Percentiles rank a stretch among this genome's conserved stretches.
These are phyloP conservation scores for Phytophthora quininea DNA, from an alignment of 352 stramenopile genomes.

Conservation along the genomic window DNA sequence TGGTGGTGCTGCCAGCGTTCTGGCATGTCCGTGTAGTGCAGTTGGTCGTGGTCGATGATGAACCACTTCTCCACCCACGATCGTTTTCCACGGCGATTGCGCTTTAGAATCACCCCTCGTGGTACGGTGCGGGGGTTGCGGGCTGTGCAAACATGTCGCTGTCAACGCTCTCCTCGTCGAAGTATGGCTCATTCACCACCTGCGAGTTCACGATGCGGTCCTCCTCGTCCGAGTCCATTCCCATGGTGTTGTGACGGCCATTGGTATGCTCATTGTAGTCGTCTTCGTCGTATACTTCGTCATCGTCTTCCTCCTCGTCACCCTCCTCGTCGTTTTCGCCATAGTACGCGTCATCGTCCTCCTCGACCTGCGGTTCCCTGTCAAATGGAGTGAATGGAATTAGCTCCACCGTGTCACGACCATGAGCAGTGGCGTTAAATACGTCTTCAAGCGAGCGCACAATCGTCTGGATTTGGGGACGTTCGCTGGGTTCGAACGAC, in stretches of 20 bases:
- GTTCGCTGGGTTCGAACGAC: slow-evolving; percentile 76
- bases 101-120: slow-evolving; percentile 76
- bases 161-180: slow-evolving; percentile 40
- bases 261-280: slow-evolving; percentile 29
- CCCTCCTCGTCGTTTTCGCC: slow-evolving; percentile 52
- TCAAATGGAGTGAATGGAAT: slow-evolving; percentile 67
- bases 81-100: slow-evolving; percentile 73
- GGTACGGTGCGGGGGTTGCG: slow-evolving; percentile 45
- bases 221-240: slow-evolving; percentile 49
- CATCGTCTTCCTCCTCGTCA: slow-evolving; percentile 42
- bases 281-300: slow-evolving; percentile 32
- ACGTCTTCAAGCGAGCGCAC: slow-evolving; percentile 52
- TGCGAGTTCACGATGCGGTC: slow-evolving; percentile 37
- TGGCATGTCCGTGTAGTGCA: slow-evolving; percentile 73
- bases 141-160: slow-evolving; percentile 31
- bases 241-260: slow-evolving; percentile 46
- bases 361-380: slow-evolving; percentile 66
- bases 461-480: slow-evolving; percentile 54
- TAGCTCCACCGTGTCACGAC: slow-evolving; percentile 51
- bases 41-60: slow-evolving; percentile 65
- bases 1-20: slow-evolving; percentile 36
- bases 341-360: slow-evolving; percentile 58
- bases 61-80: slow-evolving; percentile 77
- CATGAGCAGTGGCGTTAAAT: slow-evolving; percentile 36
- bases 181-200: slow-evolving; percentile 37